A percentile compares a stretch with the other conserved stretches of the same genome.
Conservation (phyloP, 192 early-diverging fungal species). For the Gigaspora rosea region DNA sequence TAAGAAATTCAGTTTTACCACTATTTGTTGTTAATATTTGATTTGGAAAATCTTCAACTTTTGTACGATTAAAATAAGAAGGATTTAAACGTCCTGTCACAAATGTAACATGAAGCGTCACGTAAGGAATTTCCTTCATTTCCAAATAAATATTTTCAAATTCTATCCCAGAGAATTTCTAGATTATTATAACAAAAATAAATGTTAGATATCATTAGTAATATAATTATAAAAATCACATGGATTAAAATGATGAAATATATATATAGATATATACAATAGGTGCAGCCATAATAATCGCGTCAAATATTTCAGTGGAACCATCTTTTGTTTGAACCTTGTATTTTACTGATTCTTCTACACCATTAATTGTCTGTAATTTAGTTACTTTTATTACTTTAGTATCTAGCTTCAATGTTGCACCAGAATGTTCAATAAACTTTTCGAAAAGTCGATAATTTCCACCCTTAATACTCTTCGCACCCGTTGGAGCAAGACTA, state of each 20-base stretch:
- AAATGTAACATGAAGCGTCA: conserved; percentile 61
- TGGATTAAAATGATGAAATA: not conserved
- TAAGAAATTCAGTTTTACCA: conserved; percentile 43
- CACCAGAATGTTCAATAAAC: conserved; percentile 46
- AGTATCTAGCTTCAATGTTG: conserved; percentile 51
- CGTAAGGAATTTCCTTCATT: conserved; percentile 44
- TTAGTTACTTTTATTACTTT: conserved; percentile 41
- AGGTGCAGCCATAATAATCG: conserved; percentile 63
- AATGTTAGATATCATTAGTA: not conserved
- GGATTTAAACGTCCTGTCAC: conserved; percentile 55
- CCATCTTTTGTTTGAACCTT: conserved; percentile 41
- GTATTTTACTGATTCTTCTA: conserved; percentile 28
- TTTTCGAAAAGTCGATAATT: conserved; percentile 66
- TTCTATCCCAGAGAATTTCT: conserved; percentile 42
- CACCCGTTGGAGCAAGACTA: conserved; percentile 51
- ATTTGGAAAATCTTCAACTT: conserved; percentile 40
- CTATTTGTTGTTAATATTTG: conserved; percentile 55
- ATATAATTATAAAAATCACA: not conserved
- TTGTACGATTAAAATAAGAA: conserved; percentile 45
- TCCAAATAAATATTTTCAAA: conserved; percentile 43
- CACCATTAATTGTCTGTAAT: conserved; percentile 21
- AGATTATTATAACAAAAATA: not conserved
- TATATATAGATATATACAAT: conserved; percentile 35
- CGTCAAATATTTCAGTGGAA: conserved; percentile 52
- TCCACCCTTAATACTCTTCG: conserved; percentile 52